These are phyloP conservation scores for Chlorencoelia australis DNA, from an alignment of 2,329 filamentous ascomycete species.

Conservation along the genomic window DNA sequence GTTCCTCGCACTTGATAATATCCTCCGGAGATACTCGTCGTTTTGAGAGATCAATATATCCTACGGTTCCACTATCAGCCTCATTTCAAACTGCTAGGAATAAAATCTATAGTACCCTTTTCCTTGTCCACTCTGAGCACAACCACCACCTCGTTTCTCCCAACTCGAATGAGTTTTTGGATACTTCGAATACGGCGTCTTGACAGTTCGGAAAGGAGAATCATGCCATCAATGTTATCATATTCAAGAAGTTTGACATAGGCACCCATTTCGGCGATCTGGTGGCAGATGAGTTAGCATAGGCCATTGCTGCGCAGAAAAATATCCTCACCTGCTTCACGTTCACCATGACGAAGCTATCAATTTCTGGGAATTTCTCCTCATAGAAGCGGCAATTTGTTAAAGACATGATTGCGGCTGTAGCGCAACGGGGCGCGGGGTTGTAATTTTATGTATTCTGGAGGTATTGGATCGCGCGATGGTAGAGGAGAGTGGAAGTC, in stretches of 20 bases:
- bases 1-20: conserved; percentile 95
- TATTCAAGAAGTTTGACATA: conserved; percentile 99
- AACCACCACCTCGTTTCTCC: conserved; percentile 96
- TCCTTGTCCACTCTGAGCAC: conserved; percentile 99
- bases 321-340: conserved; percentile 72
- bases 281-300: conserved; percentile 6
- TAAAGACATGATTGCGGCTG: conserved; percentile 71
- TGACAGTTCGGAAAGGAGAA: conserved; percentile 92
- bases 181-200: conserved; percentile 97
- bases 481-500: too few relatives aligned
- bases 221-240: conserved; percentile 99
- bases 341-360: conserved; percentile 99
- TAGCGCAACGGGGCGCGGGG: conserved; percentile 15
- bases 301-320: conserved; percentile 1
- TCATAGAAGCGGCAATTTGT: conserved; percentile 97
- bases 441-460: conserved; percentile 2
- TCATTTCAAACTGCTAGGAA: neutral
- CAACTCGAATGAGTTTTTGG: conserved; percentile 96
- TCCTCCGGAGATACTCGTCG: conserved; percentile 95
- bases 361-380: conserved; percentile 96
- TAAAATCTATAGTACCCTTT: conserved; percentile 58
- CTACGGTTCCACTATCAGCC: conserved; percentile 29
- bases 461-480: too few relatives aligned
- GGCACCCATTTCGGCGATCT: conserved; percentile 99
- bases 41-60: conserved; percentile 98